Conservation (phyloP, 768 basidiomycete species). For the Mycena amicta region DNA sequence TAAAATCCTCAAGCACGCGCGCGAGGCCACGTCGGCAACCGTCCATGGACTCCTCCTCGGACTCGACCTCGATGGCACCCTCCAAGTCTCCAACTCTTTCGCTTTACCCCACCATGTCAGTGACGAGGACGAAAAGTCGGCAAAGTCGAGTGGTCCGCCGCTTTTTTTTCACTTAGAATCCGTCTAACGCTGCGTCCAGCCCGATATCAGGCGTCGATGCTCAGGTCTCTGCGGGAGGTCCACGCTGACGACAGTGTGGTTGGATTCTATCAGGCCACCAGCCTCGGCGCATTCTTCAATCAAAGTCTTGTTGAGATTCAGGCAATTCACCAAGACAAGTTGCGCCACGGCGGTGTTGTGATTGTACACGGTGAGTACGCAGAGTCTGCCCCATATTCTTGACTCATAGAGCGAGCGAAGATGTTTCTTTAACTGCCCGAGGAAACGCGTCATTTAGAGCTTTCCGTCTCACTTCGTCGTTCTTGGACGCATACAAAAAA, state of each 20-base stretch:
- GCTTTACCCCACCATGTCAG: conserved; percentile 71
- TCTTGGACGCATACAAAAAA: conserved; percentile 80
- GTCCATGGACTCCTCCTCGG: conserved; percentile 88
- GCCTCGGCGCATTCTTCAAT: conserved; percentile 83
- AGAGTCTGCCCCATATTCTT: conserved; percentile 11
- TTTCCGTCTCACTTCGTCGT: conserved; percentile 78
- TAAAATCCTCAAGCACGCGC: conserved; percentile 92
- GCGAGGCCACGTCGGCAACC: conserved; percentile 71
- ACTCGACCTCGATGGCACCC: conserved; percentile 86
- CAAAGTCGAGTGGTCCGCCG: conserved; percentile 65
- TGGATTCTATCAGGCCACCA: conserved; percentile 92
- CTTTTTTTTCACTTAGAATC: conserved; percentile 6
- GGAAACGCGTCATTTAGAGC: conserved; percentile 90
- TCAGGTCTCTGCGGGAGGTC: conserved; percentile 87
- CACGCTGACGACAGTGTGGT: conserved; percentile 90
- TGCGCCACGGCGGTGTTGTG: conserved; percentile 84
- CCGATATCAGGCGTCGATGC: conserved; percentile 83
- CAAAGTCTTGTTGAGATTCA: conserved; percentile 81
- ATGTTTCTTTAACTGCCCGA: conserved; percentile 74
- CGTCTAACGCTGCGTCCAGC: too few species aligned
- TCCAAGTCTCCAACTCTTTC: conserved; percentile 92
- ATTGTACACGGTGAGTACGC: conserved; percentile 72
- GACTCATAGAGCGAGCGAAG: conserved; percentile 39
- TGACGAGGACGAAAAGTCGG: conserved; percentile 83
- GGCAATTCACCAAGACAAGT: conserved; percentile 81